Evolutionary conservation across 352 stramenopile genomes (phyloP).

Genomic region (Globisporangium radiosum): DNA sequence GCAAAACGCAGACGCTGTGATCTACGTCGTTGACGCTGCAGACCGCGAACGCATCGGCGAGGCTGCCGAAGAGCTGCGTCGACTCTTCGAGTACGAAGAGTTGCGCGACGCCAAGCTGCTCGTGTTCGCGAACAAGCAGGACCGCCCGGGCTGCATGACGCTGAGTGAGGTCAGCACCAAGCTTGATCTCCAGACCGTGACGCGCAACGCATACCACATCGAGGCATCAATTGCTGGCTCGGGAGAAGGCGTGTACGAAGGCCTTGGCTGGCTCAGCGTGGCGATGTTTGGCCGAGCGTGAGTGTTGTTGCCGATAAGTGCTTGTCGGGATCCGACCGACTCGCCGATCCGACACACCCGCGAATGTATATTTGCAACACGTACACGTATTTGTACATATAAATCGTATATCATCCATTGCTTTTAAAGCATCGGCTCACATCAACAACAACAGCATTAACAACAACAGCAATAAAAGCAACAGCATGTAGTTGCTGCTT

Average conservation of each 20-base stretch:
- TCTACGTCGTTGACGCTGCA: constrained; percentile 77
- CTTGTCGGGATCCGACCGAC: background rate
- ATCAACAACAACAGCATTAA: too few species aligned
- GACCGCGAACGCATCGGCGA: constrained; percentile 47
- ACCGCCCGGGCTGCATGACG: constrained; percentile 22
- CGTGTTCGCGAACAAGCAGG: constrained; percentile 43
- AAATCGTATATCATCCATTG: too few species aligned
- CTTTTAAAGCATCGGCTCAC: too few species aligned
- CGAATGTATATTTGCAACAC: background rate
- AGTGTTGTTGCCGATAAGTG: background rate
- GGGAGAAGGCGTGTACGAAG: constrained; percentile 36
- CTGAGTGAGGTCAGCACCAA: constrained; percentile 21
- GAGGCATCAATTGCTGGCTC: constrained; percentile 22
- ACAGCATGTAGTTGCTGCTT: background rate
- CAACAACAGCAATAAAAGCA: background rate
- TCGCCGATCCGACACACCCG: background rate
- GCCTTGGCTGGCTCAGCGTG: constrained; percentile 35
- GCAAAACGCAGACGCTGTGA: constrained; percentile 50
- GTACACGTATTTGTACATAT: too few species aligned
- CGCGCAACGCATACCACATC: constrained; percentile 25
- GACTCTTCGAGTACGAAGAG: constrained; percentile 32
- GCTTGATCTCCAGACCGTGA: constrained; percentile 24
- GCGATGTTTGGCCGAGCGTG: constrained; percentile 11
- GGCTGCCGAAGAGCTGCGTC: constrained; percentile 30
- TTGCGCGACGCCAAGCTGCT: constrained; percentile 30